Evolutionary conservation across 2,329 filamentous ascomycete genomes (phyloP).

Genomic region (Diaporthe aspalathi): DNA sequence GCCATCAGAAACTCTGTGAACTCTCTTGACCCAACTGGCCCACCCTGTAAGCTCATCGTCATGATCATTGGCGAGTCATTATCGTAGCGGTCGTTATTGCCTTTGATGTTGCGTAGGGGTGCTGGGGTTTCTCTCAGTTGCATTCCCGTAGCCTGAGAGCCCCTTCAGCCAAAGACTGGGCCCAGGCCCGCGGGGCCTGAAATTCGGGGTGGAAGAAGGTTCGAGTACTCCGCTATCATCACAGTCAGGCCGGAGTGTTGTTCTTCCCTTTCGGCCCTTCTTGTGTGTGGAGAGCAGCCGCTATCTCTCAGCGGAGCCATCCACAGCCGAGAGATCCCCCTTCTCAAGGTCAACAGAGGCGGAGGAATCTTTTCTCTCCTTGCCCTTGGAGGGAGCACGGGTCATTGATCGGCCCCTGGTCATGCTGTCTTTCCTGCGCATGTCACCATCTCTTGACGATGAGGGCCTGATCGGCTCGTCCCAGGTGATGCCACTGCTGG

Average conservation of each 20-base stretch:
- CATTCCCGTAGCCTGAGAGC: not conserved
- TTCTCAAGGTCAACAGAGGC: not conserved
- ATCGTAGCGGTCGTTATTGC: constrained; percentile 44
- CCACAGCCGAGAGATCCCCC: not conserved
- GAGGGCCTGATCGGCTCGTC: constrained; percentile 23
- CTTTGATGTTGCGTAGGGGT: constrained; percentile 39
- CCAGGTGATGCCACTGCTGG: constrained; percentile 34
- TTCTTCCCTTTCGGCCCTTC: not conserved
- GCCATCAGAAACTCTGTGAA: not conserved
- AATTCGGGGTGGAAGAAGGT: not conserved
- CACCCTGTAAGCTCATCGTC: constrained; percentile 1
- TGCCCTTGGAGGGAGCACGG: constrained; percentile 36
- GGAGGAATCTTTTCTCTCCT: constrained; percentile 40
- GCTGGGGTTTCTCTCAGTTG: not conserved
- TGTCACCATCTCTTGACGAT: constrained; percentile 1
- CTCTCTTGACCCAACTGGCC: not conserved
- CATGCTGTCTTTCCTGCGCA: constrained; percentile 25
- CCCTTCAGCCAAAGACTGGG: not conserved
- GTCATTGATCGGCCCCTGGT: constrained; percentile 25
- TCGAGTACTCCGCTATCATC: not conserved
- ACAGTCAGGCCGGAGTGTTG: not conserved
- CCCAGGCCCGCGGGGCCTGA: not conserved
- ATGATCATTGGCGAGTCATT: constrained; percentile 26
- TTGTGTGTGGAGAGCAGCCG: not conserved
- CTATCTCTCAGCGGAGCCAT: not conserved